phyloP scores from a whole-genome alignment of 2,329 filamentous ascomycete species.

The Acarospora socialis region DNA sequence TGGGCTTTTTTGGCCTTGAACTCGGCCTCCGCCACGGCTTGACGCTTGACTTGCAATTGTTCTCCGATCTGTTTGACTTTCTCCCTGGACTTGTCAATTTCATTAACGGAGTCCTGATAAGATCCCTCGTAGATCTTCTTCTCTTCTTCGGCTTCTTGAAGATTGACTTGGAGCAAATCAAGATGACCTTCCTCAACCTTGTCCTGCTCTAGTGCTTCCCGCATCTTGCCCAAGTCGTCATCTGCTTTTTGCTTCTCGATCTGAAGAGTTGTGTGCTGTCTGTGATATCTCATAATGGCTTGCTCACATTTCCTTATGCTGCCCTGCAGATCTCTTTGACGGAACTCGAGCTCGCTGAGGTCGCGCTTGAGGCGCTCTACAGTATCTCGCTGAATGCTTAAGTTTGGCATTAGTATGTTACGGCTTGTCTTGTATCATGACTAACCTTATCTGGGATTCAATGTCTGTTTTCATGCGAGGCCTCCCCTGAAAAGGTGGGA shows the following conservation, averaged over 20 bases:
- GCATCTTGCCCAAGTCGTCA: conserved; percentile 49
- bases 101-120: conserved; percentile 34
- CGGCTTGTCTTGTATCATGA: conserved; percentile 3
- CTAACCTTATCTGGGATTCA: conserved; percentile 47
- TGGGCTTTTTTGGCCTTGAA: conserved; percentile 41
- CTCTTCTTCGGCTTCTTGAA: conserved; percentile 43
- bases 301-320: conserved; percentile 36
- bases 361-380: conserved; percentile 42
- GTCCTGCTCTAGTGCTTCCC: conserved; percentile 46
- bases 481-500: conserved; percentile 37
- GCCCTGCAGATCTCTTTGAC: conserved; percentile 34
- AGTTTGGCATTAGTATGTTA: not conserved
- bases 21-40: conserved; percentile 22
- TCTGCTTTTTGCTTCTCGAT: conserved; percentile 45
- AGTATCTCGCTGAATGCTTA: conserved; percentile 32
- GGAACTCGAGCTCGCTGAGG: conserved; percentile 36
- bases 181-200: conserved; percentile 51
- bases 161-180: conserved; percentile 41
- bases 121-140: conserved; percentile 28
- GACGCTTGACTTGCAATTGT: conserved; percentile 19
- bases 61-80: conserved; percentile 25
- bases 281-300: conserved; percentile 36
- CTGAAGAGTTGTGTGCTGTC: conserved; percentile 34
- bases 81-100: conserved; percentile 30
- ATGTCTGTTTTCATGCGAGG: conserved; percentile 71